Conservation (phyloP, 108 stramenopile genomes). For the Cyclostephanos invisitatus region DNA sequence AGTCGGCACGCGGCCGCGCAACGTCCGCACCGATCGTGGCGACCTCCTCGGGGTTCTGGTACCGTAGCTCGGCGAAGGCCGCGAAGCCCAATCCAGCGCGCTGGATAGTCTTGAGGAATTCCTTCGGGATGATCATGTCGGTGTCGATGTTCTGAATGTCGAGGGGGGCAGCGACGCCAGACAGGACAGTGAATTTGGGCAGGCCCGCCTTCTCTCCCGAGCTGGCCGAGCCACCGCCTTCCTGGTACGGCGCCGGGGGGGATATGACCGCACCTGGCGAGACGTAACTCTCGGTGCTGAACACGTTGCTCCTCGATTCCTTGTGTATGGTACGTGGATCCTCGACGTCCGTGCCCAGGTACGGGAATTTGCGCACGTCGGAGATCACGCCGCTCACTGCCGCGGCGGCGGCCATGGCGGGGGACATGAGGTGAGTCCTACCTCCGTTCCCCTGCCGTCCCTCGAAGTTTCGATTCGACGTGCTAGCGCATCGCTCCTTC, state of each 20-base stretch:
- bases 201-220: constrained; percentile 58
- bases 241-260: constrained; percentile 79
- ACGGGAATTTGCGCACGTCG: constrained; percentile 87
- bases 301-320: constrained; percentile 59
- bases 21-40: constrained; percentile 86
- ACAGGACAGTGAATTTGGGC: constrained; percentile 70
- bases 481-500: constrained; percentile 91
- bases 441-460: constrained; percentile 94
- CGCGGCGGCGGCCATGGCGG: constrained; percentile 92
- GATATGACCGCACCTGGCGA: constrained; percentile 74
- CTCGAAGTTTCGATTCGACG: constrained; percentile 96
- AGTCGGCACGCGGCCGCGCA: constrained; percentile 67
- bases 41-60: constrained; percentile 87
- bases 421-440: constrained; percentile 90
- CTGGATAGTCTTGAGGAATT: constrained; percentile 95
- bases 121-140: constrained; percentile 97
- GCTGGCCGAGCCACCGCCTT: neutral
- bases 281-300: constrained; percentile 61
- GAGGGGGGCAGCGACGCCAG: constrained; percentile 85
- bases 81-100: constrained; percentile 91
- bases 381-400: constrained; percentile 84
- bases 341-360: constrained; percentile 61
- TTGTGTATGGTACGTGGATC: constrained; percentile 59
- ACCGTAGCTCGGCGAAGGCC: constrained; percentile 91
- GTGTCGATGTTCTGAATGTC: constrained; percentile 96